A percentile compares a stretch with the other conserved stretches of the same genome.
phyloP scores from a whole-genome alignment of 2,329 filamentous ascomycete genomes.

The Fusarium kyushuense region DNA sequence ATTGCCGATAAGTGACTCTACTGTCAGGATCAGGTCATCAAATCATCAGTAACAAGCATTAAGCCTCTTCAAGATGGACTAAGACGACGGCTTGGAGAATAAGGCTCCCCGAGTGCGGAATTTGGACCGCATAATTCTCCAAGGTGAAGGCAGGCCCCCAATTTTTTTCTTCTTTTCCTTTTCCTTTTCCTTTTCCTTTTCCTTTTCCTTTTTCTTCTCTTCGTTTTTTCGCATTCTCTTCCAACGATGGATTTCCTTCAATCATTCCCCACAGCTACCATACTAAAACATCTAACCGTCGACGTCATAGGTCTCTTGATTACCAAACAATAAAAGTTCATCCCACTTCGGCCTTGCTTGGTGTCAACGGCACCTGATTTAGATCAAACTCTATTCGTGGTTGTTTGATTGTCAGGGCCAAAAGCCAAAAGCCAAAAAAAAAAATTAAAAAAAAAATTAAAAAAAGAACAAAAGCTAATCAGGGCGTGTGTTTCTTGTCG shows the following conservation, averaged over 20 bases:
- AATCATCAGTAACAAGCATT: not conserved
- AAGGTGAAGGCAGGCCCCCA: constrained; percentile 9
- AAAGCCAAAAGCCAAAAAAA: not conserved
- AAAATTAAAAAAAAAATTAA: not conserved
- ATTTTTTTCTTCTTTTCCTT: not conserved
- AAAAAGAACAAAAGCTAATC: not conserved
- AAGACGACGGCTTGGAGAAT: not conserved
- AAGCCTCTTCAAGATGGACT: not conserved
- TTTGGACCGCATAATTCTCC: constrained; percentile 7
- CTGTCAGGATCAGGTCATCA: constrained; percentile 6
- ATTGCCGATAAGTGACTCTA: not conserved
- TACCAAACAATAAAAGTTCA: constrained; percentile 19
- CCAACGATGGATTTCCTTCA: not conserved
- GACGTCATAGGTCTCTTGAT: constrained; percentile 37
- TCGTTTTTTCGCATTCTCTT: constrained; percentile 20
- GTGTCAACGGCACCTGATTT: constrained; percentile 24
- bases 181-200: no score
- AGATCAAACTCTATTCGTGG: constrained; percentile 27
- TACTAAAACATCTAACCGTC: constrained; percentile 23
- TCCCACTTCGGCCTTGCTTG: constrained; percentile 13
- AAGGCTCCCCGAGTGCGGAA: constrained; percentile 22
- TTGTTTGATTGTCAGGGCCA: not conserved
- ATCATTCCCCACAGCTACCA: constrained; percentile 17
- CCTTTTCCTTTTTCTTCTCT: not conserved
- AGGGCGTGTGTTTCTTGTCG: constrained; percentile 13